phyloP scores from a whole-genome alignment of 169 alveolate genomes.

The Eimeria acervulina region DNA sequence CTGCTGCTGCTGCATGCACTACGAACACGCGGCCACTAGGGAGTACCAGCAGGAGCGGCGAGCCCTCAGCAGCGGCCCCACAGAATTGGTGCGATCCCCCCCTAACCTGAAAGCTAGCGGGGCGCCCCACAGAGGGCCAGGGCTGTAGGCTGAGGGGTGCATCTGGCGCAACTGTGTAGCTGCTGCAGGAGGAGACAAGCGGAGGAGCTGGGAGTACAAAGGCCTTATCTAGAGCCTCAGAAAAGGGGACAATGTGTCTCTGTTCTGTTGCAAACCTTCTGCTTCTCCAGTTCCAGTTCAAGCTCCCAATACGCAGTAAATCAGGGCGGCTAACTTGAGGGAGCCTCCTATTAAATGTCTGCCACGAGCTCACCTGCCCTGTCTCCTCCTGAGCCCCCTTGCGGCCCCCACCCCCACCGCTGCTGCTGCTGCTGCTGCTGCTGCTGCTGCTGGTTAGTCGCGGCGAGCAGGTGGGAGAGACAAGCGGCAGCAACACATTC shows the following conservation, averaged over 20 bases:
- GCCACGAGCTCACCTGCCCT: conserved; percentile 15
- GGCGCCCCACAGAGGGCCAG: neutral
- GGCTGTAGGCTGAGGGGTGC: conserved; percentile 11
- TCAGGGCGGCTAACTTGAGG: conserved; percentile 29
- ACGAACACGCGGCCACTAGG: conserved; percentile 55
- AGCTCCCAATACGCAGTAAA: conserved; percentile 19
- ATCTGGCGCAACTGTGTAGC: conserved; percentile 32
- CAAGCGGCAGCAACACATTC: conserved; percentile 29
- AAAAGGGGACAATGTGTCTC: neutral
- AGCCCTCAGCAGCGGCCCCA: neutral
- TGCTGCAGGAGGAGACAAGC: conserved; percentile 24
- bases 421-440: conserved; percentile 21
- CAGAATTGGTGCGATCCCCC: neutral
- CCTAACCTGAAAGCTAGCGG: conserved; percentile 8
- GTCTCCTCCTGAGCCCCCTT: neutral
- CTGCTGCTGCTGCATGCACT: conserved; percentile 9
- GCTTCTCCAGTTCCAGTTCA: conserved; percentile 38
- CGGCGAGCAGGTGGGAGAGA: conserved; percentile 47
- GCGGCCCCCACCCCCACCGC: conserved; percentile 17
- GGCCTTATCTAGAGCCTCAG: conserved; percentile 43
- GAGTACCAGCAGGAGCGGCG: neutral
- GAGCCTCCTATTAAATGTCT: conserved; percentile 31
- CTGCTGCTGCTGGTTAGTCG: conserved; percentile 8
- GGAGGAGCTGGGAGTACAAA: conserved; percentile 32
- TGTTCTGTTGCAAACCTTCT: neutral